Percentiles rank a stretch among this genome's conserved stretches.
Evolutionary conservation across 441 rosid genomes (phyloP).

Genomic region (Populus hybrid): DNA sequence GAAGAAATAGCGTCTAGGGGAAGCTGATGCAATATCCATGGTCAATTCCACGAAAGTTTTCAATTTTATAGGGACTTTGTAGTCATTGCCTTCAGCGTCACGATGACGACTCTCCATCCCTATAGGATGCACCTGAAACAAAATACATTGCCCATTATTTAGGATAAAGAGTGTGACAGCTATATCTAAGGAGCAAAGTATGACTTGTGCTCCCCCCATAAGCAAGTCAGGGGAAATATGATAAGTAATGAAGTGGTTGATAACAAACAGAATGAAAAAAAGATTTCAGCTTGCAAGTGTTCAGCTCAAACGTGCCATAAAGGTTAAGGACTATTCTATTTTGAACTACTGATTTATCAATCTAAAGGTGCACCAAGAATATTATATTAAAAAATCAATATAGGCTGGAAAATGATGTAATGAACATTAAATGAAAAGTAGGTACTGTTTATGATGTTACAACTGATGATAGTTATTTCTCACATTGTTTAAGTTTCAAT

Average conservation of each 20-base stretch:
- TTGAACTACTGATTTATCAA: neutral
- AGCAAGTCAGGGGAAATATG: neutral
- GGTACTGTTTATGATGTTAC: neutral
- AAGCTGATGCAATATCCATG: slow-evolving; percentile 94
- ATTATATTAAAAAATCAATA: neutral
- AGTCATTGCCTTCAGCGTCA: slow-evolving; percentile 18
- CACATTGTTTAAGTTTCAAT: neutral
- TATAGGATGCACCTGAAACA: slow-evolving; percentile 55
- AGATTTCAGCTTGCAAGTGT: neutral
- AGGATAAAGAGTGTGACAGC: neutral
- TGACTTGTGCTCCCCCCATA: neutral
- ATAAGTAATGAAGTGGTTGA: neutral
- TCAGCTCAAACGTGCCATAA: neutral
- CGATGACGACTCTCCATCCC: slow-evolving; percentile 34
- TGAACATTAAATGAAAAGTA: neutral
- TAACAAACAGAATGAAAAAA: too few relatives aligned
- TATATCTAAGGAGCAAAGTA: neutral
- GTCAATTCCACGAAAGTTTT: slow-evolving; percentile 70
- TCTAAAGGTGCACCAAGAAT: neutral
- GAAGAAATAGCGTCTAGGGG: slow-evolving; percentile 94
- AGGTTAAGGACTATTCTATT: neutral
- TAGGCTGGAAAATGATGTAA: neutral
- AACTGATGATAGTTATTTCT: neutral
- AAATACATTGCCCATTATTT: slow-evolving; percentile 10
- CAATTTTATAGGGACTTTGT: slow-evolving; percentile 55